Evolutionary conservation across 257 asterid genomes (phyloP).

Genomic region (Anisodus acutangulus): DNA sequence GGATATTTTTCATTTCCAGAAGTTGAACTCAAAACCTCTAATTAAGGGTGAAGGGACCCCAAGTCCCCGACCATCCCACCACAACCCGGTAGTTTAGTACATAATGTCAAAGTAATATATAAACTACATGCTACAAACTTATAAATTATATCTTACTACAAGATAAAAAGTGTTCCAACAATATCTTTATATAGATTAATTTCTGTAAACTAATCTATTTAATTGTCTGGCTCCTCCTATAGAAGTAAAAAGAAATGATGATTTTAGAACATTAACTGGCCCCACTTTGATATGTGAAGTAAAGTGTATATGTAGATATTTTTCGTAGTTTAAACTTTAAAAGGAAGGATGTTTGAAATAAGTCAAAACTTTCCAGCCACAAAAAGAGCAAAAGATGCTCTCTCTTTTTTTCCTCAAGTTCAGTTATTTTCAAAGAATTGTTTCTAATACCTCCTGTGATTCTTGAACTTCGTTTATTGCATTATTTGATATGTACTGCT

Average conservation of each 20-base stretch:
- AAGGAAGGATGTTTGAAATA: neutral
- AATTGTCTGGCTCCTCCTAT: neutral
- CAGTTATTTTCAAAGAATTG: neutral
- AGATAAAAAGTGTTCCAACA: neutral
- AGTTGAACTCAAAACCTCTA: no score
- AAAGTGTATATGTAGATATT: neutral
- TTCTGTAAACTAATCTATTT: constrained; percentile 20
- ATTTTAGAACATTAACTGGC: neutral
- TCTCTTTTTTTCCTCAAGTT: neutral
- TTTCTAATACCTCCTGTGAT: no score
- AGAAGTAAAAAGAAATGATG: neutral
- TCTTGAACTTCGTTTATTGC: no score
- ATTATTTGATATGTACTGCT: no score
- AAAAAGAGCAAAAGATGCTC: neutral
- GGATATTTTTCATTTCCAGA: no score
- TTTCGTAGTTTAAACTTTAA: neutral
- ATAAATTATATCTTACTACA: neutral
- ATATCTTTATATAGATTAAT: neutral
- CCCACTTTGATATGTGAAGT: constrained; percentile 13
- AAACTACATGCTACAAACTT: neutral
- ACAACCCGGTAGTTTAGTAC: neutral
- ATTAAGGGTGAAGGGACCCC: no score
- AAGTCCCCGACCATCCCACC: no score
- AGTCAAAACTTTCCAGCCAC: neutral
- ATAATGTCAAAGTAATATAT: neutral